Conservation (phyloP, 176 grass and related monocot species). For the Musa schizocarpa region DNA sequence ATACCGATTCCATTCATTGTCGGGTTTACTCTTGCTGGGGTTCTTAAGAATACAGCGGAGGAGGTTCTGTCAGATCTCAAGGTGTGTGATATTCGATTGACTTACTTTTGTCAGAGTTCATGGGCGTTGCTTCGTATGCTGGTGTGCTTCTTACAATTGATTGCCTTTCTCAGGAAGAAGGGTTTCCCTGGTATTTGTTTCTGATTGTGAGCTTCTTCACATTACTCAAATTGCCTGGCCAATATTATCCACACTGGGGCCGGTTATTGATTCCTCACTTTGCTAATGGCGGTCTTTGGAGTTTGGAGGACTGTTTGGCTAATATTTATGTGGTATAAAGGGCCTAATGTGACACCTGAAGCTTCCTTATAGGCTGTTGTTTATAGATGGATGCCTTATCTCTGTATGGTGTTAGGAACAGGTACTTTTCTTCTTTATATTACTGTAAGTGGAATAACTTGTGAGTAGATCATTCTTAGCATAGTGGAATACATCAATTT, state of each 20-base stretch:
- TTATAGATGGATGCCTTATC: no score
- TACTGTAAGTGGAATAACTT: no score
- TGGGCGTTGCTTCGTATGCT: neutral
- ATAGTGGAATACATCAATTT: no score
- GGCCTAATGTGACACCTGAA: neutral
- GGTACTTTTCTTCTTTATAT: no score
- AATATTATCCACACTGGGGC: constrained; percentile 22
- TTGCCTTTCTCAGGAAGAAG: constrained; percentile 13
- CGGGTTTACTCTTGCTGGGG: constrained; percentile 13
- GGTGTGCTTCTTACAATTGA: neutral
- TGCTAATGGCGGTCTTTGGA: constrained; percentile 26
- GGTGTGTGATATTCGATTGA: constrained; percentile 1
- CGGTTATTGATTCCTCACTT: constrained; percentile 25
- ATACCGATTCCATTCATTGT: constrained; percentile 15
- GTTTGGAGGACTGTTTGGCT: constrained; percentile 23
- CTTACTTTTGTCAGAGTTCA: neutral
- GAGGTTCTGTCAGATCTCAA: constrained; percentile 5
- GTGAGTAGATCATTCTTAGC: no score
- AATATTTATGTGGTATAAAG: constrained; percentile 19
- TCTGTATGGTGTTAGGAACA: no score
- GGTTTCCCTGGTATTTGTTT: constrained; percentile 17
- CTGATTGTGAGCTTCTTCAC: constrained; percentile 10
- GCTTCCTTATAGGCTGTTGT: neutral
- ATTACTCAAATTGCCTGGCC: constrained; percentile 19
- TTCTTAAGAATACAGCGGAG: constrained; percentile 1